These are phyloP conservation scores for Hypoxylon fragiforme DNA, from an alignment of 495 filamentous ascomycete species.

Conservation along the genomic window DNA sequence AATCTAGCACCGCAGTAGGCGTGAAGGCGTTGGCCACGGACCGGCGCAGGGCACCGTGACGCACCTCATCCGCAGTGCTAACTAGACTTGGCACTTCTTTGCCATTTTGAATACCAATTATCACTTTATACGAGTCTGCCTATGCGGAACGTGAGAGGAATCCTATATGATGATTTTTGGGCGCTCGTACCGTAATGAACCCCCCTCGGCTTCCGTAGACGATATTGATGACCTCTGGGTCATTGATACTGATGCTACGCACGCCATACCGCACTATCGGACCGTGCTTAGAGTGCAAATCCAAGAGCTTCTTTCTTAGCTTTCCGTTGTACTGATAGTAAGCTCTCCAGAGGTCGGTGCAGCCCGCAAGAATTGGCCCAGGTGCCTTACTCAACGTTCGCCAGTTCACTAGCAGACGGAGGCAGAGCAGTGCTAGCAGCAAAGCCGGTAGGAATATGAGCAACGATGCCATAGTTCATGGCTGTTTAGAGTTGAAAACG, in stretches of 20 bases:
- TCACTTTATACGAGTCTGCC: constrained; percentile 28
- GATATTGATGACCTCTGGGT: constrained; percentile 33
- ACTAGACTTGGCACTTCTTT: constrained; percentile 36
- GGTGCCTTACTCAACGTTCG: constrained; percentile 28
- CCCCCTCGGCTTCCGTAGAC: constrained; percentile 37
- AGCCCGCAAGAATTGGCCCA: constrained; percentile 32
- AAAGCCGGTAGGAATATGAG: background rate
- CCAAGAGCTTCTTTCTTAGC: constrained; percentile 21
- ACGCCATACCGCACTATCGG: constrained; percentile 38
- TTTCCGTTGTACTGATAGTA: constrained; percentile 31
- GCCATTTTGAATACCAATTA: constrained; percentile 27
- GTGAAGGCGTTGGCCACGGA: constrained; percentile 39
- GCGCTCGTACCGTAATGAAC: constrained; percentile 30
- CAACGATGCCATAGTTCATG: background rate
- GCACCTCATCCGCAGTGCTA: constrained; percentile 30
- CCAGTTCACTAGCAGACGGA: constrained; percentile 25
- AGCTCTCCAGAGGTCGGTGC: constrained; percentile 37
- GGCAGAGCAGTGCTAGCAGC: background rate
- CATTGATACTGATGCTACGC: constrained; percentile 34
- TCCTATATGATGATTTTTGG: background rate
- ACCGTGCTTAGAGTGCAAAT: constrained; percentile 32
- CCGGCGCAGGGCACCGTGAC: constrained; percentile 28
- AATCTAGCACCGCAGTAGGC: constrained; percentile 28
- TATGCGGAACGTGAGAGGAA: background rate
- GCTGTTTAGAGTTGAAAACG: background rate